Conservation (phyloP, 768 basidiomycete species). For the Suillus decipiens region DNA sequence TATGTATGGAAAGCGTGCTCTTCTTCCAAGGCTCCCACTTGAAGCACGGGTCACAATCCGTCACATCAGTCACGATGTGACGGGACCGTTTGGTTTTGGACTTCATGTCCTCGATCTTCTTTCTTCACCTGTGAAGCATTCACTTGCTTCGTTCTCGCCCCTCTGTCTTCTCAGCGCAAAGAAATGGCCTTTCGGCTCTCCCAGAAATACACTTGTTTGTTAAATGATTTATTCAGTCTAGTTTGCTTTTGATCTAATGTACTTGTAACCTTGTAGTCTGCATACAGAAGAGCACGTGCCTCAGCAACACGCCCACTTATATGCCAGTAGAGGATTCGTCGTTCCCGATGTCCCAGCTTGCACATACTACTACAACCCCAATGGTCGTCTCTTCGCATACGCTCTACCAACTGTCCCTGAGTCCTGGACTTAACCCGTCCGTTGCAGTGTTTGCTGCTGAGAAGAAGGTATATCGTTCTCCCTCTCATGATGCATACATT, state of each 20-base stretch:
- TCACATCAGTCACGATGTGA: too few relatives aligned
- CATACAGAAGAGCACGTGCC: constrained; percentile 90
- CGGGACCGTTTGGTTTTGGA: too few relatives aligned
- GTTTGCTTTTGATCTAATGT: constrained; percentile 18
- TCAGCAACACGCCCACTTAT: constrained; percentile 83
- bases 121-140: constrained; percentile 63
- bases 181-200: constrained; percentile 72
- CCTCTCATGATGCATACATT: background rate
- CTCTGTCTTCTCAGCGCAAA: constrained; percentile 32
- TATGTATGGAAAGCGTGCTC: too few relatives aligned
- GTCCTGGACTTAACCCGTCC: constrained; percentile 83
- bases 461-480: background rate
- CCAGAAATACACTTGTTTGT: constrained; percentile 86
- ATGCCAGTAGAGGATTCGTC: constrained; percentile 59
- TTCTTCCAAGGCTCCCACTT: too few relatives aligned
- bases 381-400: constrained; percentile 88
- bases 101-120: constrained; percentile 29
- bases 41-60: too few relatives aligned
- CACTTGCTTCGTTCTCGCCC: constrained; percentile 66
- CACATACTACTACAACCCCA: constrained; percentile 80
- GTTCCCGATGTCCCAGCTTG: constrained; percentile 72
- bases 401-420: constrained; percentile 66
- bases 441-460: constrained; percentile 56
- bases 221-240: constrained; percentile 3
- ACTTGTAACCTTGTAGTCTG: constrained; percentile 56